Conservation (phyloP, 2,329 filamentous ascomycete genomes). For the Apiospora malaysiana region DNA sequence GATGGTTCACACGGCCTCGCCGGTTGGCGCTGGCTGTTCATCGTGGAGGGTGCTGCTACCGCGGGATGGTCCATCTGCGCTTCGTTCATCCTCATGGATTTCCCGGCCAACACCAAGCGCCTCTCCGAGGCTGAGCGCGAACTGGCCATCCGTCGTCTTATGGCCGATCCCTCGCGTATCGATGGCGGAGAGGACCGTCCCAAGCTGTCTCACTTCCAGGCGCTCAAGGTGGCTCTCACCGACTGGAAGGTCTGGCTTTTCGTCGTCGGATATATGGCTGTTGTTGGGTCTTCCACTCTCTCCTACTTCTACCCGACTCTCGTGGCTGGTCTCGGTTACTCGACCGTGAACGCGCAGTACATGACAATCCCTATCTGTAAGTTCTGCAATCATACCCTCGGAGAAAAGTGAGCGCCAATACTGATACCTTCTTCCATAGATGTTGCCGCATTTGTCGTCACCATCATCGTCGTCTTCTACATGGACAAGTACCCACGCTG, state of each 20-base stretch:
- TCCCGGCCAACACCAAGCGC: constrained; percentile 54
- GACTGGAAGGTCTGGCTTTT: constrained; percentile 50
- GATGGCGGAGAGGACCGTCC: constrained; percentile 69
- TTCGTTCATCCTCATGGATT: constrained; percentile 72
- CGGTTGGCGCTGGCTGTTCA: constrained; percentile 61
- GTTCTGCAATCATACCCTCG: constrained; percentile 46
- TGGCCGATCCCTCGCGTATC: constrained; percentile 62
- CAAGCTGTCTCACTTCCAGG: constrained; percentile 41
- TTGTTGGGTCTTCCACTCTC: constrained; percentile 51
- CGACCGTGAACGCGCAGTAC: constrained; percentile 52
- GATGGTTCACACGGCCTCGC: constrained; percentile 54
- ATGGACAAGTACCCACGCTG: constrained; percentile 51
- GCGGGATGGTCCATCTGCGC: constrained; percentile 60
- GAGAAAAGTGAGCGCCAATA: background rate
- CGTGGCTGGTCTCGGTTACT: constrained; percentile 57
- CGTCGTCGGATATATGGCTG: constrained; percentile 48
- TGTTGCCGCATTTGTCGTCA: constrained; percentile 48
- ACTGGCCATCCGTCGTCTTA: constrained; percentile 10
- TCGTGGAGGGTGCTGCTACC: constrained; percentile 69
- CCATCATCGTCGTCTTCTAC: constrained; percentile 51
- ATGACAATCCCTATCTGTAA: constrained; percentile 57
- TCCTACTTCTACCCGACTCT: constrained; percentile 54
- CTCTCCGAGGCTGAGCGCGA: constrained; percentile 5
- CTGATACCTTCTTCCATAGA: background rate
- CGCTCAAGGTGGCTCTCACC: constrained; percentile 38